Conservation (phyloP, 306 rosid genomes). For the Hippophae tibetana region DNA sequence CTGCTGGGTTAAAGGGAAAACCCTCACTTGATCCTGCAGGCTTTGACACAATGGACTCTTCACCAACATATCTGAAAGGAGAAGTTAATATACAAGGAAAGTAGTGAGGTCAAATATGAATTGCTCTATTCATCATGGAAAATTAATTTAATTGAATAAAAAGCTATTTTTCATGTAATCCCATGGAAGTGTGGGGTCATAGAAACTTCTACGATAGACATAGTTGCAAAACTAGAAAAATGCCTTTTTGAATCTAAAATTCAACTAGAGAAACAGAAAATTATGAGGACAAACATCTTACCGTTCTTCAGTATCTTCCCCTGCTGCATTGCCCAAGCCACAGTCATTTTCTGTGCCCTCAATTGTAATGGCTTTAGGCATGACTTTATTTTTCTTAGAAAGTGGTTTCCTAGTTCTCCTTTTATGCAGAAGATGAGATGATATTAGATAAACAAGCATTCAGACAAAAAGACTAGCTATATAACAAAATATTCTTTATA, state of each 20-base stretch:
- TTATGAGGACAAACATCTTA: slow-evolving; percentile 13
- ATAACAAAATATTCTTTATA: no score
- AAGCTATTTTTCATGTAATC: neutral
- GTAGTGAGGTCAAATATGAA: neutral
- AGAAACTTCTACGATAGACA: neutral
- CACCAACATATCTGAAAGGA: slow-evolving; percentile 21
- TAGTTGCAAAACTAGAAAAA: no score
- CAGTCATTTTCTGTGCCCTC: slow-evolving; percentile 17
- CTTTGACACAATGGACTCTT: slow-evolving; percentile 9
- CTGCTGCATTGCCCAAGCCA: slow-evolving; percentile 21
- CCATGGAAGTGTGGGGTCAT: neutral
- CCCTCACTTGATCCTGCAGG: slow-evolving; percentile 2
- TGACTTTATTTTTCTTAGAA: slow-evolving; percentile 24
- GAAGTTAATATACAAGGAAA: neutral
- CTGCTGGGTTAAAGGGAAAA: slow-evolving; percentile 2
- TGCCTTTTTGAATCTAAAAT: no score
- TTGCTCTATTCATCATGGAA: neutral
- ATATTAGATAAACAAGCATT: no score
- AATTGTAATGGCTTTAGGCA: slow-evolving; percentile 23
- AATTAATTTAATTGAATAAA: no score
- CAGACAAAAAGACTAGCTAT: no score
- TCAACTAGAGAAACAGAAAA: neutral
- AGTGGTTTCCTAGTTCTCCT: slow-evolving; percentile 35
- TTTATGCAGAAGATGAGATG: slow-evolving; percentile 13
- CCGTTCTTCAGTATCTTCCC: slow-evolving; percentile 20